These are phyloP conservation scores for Ogataea saltuana DNA, from an alignment of 805 yeast genomes.

Conservation along the genomic window DNA sequence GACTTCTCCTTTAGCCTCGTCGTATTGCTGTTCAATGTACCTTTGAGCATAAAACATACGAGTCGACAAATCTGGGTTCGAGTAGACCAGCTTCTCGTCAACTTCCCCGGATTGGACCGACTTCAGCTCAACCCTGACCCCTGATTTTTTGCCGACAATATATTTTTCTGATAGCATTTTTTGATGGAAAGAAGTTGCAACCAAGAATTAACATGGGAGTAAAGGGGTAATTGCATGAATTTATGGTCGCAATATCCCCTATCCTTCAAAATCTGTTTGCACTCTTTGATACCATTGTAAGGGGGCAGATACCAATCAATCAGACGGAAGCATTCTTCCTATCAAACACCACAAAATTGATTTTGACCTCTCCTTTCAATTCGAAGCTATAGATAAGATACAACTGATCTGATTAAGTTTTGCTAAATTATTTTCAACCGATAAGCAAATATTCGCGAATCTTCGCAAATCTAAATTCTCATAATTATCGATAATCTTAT, in stretches of 20 bases:
- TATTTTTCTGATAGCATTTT: neutral
- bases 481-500: too few species aligned
- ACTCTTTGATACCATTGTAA: neutral
- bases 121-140: neutral
- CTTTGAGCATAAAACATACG: slow-evolving; percentile 28
- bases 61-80: slow-evolving; percentile 13
- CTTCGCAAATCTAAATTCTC: too few species aligned
- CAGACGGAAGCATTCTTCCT: too few species aligned
- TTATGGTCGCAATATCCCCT: too few species aligned
- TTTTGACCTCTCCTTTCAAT: neutral
- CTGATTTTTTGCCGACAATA: neutral
- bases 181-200: too few species aligned
- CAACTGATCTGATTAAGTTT: neutral
- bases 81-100: slow-evolving; percentile 1
- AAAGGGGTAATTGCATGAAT: neutral
- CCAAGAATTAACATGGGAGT: too few species aligned
- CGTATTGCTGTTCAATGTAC: slow-evolving; percentile 21
- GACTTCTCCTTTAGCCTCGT: slow-evolving; percentile 11
- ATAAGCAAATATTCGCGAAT: neutral
- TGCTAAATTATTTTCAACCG: neutral
- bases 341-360: too few species aligned
- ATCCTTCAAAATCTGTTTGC: neutral
- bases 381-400: neutral
- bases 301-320: neutral
- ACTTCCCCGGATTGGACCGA: neutral